Conservation (phyloP, 2,329 filamentous ascomycete genomes). For the Cadophora malorum region DNA sequence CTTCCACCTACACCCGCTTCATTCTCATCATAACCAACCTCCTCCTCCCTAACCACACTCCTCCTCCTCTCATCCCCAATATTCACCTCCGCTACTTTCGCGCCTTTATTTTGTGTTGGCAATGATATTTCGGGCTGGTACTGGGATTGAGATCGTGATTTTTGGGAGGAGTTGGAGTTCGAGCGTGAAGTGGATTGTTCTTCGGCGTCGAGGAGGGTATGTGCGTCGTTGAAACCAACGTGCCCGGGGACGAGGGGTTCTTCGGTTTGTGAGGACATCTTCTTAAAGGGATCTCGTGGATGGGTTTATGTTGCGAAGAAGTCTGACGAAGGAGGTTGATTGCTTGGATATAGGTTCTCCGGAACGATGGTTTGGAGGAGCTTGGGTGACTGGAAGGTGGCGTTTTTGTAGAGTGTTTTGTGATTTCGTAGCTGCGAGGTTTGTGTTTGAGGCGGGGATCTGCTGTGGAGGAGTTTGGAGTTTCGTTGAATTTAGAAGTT, state of each 20-base stretch:
- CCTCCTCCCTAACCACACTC: conserved; percentile 1
- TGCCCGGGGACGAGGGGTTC: conserved; percentile 1
- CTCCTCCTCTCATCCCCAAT: conserved; percentile 6
- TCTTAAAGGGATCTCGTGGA: no score
- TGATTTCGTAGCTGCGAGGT: no score
- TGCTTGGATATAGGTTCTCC: no score
- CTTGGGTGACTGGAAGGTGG: no score
- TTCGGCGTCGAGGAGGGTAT: conserved; percentile 9
- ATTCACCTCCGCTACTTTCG: not conserved
- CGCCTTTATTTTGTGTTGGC: not conserved
- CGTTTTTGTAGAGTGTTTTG: no score
- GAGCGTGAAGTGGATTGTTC: not conserved
- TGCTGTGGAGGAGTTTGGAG: no score
- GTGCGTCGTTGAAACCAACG: conserved; percentile 5
- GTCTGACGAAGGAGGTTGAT: no score
- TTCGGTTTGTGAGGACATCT: conserved; percentile 17
- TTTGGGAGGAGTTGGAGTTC: not conserved
- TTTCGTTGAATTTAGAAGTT: no score
- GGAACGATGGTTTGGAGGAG: no score
- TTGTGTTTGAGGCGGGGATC: no score
- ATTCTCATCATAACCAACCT: not conserved
- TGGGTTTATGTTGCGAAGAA: no score
- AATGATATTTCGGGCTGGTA: not conserved
- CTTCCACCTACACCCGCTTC: no score
- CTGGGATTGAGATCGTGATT: not conserved